Percentiles rank a stretch among this genome's conserved stretches.
These are phyloP conservation scores for Tulasnella calospora DNA, from an alignment of 768 basidiomycete genomes.

Conservation along the genomic window DNA sequence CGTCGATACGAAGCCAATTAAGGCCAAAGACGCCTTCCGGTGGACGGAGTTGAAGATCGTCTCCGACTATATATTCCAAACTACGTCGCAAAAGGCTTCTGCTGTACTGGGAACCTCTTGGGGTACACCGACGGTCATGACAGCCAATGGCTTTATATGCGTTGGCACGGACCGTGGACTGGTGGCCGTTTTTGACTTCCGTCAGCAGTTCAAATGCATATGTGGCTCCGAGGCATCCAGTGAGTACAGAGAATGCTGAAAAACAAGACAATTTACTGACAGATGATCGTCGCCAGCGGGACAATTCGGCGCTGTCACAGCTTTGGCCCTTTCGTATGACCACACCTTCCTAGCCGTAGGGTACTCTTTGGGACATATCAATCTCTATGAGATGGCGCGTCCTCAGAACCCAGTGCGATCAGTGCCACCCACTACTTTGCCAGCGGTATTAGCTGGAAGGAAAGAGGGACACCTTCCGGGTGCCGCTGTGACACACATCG, in stretches of 20 bases:
- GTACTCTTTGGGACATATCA: slow-evolving; percentile 76
- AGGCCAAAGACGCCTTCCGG: slow-evolving; percentile 58
- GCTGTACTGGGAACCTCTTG: slow-evolving; percentile 55
- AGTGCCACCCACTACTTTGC: slow-evolving; percentile 62
- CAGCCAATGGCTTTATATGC: slow-evolving; percentile 83
- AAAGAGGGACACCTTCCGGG: slow-evolving; percentile 82
- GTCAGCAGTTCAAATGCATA: slow-evolving; percentile 72
- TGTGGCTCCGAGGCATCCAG: slow-evolving; percentile 68
- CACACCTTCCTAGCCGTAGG: slow-evolving; percentile 90
- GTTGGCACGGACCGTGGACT: slow-evolving; percentile 78
- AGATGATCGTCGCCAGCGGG: slow-evolving; percentile 44
- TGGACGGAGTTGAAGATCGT: slow-evolving; percentile 68
- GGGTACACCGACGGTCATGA: slow-evolving; percentile 73
- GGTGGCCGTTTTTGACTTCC: slow-evolving; percentile 82
- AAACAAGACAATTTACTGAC: slow-evolving; percentile 16
- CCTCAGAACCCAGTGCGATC: slow-evolving; percentile 63
- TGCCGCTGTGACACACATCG: slow-evolving; percentile 72
- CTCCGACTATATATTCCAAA: slow-evolving; percentile 52
- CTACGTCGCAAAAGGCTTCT: slow-evolving; percentile 53
- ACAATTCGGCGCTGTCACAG: slow-evolving; percentile 71
- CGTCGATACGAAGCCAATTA: slow-evolving; percentile 29
- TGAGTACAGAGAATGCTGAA: slow-evolving; percentile 34
- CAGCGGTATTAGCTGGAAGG: slow-evolving; percentile 66
- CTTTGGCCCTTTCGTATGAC: slow-evolving; percentile 85
- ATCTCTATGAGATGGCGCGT: slow-evolving; percentile 74